Evolutionary conservation across 2,329 filamentous ascomycete genomes (phyloP).

Genomic region (Fusarium buxicola): DNA sequence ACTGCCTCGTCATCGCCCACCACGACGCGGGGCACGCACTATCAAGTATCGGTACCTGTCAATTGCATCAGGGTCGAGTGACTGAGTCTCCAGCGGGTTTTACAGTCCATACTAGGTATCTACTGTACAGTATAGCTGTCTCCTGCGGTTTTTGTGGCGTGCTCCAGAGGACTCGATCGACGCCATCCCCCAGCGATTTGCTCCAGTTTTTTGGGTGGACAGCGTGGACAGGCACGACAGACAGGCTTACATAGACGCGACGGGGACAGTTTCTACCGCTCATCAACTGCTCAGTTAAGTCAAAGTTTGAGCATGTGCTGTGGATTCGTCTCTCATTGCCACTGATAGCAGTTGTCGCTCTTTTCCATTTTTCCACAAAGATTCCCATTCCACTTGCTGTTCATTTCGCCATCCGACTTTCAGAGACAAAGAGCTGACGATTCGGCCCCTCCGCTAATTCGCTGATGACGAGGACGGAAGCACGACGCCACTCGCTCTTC

Average conservation of each 20-base stretch:
- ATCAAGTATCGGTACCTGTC: conserved; percentile 46
- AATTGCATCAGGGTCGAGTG: conserved; percentile 27
- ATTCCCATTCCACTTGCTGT: conserved; percentile 4
- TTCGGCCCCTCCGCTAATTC: conserved; percentile 25
- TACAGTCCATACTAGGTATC: no score
- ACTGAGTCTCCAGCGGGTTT: conserved; percentile 31
- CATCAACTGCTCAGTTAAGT: conserved; percentile 30
- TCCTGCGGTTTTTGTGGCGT: conserved; percentile 17
- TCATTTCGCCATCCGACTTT: conserved; percentile 3
- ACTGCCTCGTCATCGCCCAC: conserved; percentile 57
- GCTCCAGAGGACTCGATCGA: conserved; percentile 14
- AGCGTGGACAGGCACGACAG: no score
- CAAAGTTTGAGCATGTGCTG: conserved; percentile 6
- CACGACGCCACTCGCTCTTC: conserved; percentile 30
- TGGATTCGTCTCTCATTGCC: conserved; percentile 24
- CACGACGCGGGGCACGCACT: conserved; percentile 43
- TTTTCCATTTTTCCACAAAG: conserved; percentile 27
- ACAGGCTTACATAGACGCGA: conserved; percentile 8
- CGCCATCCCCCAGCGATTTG: conserved; percentile 11
- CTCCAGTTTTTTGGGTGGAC: no score
- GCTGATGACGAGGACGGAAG: conserved; percentile 35
- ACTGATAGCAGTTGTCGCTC: conserved; percentile 34
- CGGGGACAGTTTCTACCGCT: conserved; percentile 29
- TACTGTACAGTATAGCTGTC: no score
- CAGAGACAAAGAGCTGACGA: conserved; percentile 24